Evolutionary conservation across 352 stramenopile species (phyloP).

Genomic region (Phytophthora agathidicida): DNA sequence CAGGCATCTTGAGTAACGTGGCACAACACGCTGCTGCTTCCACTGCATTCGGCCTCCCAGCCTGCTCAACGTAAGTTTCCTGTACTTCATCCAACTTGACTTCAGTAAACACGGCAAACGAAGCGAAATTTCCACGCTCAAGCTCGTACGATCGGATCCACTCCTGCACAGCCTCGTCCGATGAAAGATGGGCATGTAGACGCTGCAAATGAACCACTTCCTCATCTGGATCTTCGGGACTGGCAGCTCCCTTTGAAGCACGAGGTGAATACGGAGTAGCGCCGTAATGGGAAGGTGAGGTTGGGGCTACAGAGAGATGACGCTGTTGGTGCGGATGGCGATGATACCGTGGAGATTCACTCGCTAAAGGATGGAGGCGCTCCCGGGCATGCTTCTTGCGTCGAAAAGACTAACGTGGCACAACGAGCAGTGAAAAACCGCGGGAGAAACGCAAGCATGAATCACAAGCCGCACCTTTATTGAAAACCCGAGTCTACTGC

Average conservation of each 20-base stretch:
- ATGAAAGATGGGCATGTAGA: slow-evolving; percentile 47
- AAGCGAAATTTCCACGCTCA: slow-evolving; percentile 70
- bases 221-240: slow-evolving; percentile 25
- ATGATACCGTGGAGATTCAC: slow-evolving; percentile 18
- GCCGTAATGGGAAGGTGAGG: slow-evolving; percentile 12
- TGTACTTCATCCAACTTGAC: slow-evolving; percentile 83
- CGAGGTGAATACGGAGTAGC: slow-evolving; percentile 12
- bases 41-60: slow-evolving; percentile 67
- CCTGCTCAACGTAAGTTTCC: slow-evolving; percentile 48
- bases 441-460: neutral
- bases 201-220: slow-evolving; percentile 50
- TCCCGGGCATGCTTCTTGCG: slow-evolving; percentile 58
- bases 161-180: slow-evolving; percentile 49
- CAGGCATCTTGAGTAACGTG: slow-evolving; percentile 80
- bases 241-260: slow-evolving; percentile 1
- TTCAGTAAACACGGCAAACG: slow-evolving; percentile 80
- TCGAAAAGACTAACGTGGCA: slow-evolving; percentile 41
- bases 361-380: slow-evolving; percentile 49
- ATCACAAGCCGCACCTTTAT: slow-evolving; percentile 22
- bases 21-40: slow-evolving; percentile 79
- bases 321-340: slow-evolving; percentile 22
- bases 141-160: slow-evolving; percentile 79
- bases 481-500: slow-evolving; percentile 20
- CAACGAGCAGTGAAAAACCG: neutral
- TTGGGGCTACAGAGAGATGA: slow-evolving; percentile 19